These are phyloP conservation scores for Boechera retrofracta DNA, from an alignment of 345 rosid genomes.

Conservation along the genomic window DNA sequence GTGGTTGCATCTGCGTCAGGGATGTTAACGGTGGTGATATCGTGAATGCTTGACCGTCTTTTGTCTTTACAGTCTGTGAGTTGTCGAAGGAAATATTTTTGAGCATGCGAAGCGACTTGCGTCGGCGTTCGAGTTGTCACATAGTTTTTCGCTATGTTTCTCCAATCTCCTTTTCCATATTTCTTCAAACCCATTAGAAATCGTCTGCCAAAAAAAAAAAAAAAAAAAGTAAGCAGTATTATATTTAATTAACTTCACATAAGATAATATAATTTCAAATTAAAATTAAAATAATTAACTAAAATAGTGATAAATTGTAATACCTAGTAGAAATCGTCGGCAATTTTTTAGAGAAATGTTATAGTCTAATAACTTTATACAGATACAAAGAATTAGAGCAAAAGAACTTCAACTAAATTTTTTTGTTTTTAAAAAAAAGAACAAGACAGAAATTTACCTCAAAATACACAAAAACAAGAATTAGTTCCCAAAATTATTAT, in stretches of 20 bases:
- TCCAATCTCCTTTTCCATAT: conserved; percentile 99
- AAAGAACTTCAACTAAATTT: not conserved
- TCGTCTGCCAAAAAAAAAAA: conserved; percentile 50
- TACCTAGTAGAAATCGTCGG: not conserved
- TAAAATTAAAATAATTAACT: not conserved
- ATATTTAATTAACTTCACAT: not conserved
- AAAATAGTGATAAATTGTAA: not conserved
- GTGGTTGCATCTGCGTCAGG: conserved; percentile 51
- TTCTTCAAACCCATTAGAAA: conserved; percentile 91
- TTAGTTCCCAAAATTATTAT: not conserved
- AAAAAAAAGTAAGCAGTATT: not conserved
- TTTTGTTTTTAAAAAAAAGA: not conserved
- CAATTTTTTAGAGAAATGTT: too few relatives aligned
- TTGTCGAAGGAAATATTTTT: conserved; percentile 94
- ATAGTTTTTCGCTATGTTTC: conserved; percentile 82
- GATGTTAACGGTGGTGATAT: conserved; percentile 84
- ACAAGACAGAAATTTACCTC: not conserved
- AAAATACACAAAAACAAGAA: not conserved
- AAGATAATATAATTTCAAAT: not conserved
- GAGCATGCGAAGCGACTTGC: conserved; percentile 98
- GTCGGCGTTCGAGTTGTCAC: conserved; percentile 88
- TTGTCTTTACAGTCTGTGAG: conserved; percentile 91
- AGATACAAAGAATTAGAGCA: not conserved
- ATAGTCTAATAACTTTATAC: too few relatives aligned
- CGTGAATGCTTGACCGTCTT: conserved; percentile 97